Evolutionary conservation across 768 basidiomycete species (phyloP), one percentile per base, ranked within the genome.

Genomic region (Amanita pseudoporphyria): DNA sequence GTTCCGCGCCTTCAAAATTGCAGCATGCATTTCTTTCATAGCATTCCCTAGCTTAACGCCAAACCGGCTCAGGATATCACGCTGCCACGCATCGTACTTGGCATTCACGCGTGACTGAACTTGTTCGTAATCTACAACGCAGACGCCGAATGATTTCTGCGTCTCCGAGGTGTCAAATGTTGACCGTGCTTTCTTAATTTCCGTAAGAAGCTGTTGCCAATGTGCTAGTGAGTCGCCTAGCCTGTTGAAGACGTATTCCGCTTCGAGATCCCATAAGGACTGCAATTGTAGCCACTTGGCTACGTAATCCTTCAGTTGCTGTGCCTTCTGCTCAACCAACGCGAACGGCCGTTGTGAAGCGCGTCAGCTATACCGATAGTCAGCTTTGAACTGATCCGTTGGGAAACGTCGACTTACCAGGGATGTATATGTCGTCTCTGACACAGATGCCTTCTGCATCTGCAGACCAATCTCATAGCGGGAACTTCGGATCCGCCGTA

Each of bases 221-320:
- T 85, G 76, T 2, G 81, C 81, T 19, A 99, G 79, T 10, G 89
- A 89, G 65, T 99, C 95, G 7, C 96, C 96, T 6, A 99, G 83
- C 0, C 89, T 86, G 58, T 83, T 84, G 74, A 96, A 98, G 31
- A 99, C 94, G 61, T 88, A 87, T 74, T 98, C 95, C 22, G 94
- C 79, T 66, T 98, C 93, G 36, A 98, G 81, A 63, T 99, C 96
- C 96, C 95, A 98, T 0, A 98, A 74, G 0, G 95, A 95, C 66
- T 98, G 96, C 78, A 99, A 98, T 60, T 95, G 94, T 0, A 98
- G 78, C 96, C 96, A 99, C 69, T 96, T 96, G 52, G 76, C 88
- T 44, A 97, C 92, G 65, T 99, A 99, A 40, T 85, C 84, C 57
- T 77, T 83, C 47, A 99, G 76, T 53, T 89, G 81, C 51, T 86